These are phyloP conservation scores for Myxozyma vanderwaltii DNA, from an alignment of 805 yeast genomes.

Conservation along the genomic window DNA sequence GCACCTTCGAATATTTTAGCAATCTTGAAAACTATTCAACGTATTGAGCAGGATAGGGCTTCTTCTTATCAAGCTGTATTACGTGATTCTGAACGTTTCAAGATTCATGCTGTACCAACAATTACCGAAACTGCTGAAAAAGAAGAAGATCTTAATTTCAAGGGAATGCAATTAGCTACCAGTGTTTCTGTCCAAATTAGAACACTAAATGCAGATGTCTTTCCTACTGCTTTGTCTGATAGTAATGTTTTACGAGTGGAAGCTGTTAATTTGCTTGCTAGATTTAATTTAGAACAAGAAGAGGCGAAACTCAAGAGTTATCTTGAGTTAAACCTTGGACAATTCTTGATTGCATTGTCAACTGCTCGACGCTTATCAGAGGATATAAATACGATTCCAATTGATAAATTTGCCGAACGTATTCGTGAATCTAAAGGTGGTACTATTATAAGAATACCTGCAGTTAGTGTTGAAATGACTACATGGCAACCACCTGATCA, in stretches of 20 bases:
- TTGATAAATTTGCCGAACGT: slow-evolving; percentile 57
- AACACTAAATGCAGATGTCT: slow-evolving; percentile 59
- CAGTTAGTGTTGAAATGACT: slow-evolving; percentile 71
- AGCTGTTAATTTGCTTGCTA: slow-evolving; percentile 37
- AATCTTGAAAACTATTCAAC: slow-evolving; percentile 65
- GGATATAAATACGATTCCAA: slow-evolving; percentile 49
- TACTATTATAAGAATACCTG: slow-evolving; percentile 75
- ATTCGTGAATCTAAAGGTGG: slow-evolving; percentile 74
- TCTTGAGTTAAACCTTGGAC: slow-evolving; percentile 61
- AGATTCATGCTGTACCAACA: slow-evolving; percentile 38
- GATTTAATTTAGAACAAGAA: slow-evolving; percentile 38
- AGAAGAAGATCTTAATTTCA: neutral
- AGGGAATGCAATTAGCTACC: slow-evolving; percentile 53
- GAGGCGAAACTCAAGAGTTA: slow-evolving; percentile 52
- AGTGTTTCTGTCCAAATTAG: slow-evolving; percentile 65
- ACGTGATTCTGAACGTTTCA: slow-evolving; percentile 53
- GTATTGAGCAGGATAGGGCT: slow-evolving; percentile 73
- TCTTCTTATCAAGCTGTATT: slow-evolving; percentile 75
- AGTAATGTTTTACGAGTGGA: slow-evolving; percentile 64
- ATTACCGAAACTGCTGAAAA: neutral
- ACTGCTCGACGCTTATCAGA: slow-evolving; percentile 54
- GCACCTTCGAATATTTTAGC: slow-evolving; percentile 83
- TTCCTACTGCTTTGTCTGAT: slow-evolving; percentile 82
- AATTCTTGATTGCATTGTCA: slow-evolving; percentile 69
- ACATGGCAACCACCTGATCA: slow-evolving; percentile 59